phyloP scores from a whole-genome alignment of 1,284 basidiomycete species.

The Coniferiporia sulphurascens region DNA sequence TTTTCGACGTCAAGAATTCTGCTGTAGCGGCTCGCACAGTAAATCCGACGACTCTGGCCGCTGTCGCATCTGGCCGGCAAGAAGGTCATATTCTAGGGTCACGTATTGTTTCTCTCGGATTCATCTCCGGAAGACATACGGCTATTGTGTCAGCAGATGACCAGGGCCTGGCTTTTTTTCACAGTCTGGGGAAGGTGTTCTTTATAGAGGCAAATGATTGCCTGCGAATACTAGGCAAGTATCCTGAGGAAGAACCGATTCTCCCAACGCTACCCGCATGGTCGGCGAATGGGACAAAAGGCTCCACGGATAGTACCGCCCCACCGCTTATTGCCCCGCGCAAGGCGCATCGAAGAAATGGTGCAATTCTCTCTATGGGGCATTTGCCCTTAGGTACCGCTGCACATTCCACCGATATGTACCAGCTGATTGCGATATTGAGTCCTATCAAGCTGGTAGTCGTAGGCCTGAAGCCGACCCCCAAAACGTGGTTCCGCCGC shows the following conservation, averaged over 20 bases:
- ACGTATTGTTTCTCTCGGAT: conserved; percentile 82
- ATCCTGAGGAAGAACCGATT: conserved; percentile 55
- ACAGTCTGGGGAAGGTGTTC: conserved; percentile 90
- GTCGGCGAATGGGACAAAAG: conserved; percentile 26
- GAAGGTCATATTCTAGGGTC: conserved; percentile 91
- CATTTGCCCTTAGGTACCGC: conserved; percentile 80
- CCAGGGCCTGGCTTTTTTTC: conserved; percentile 90
- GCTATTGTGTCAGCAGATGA: conserved; percentile 92
- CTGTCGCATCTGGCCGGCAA: conserved; percentile 76
- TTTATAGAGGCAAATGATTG: conserved; percentile 96
- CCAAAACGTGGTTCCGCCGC: conserved; percentile 90
- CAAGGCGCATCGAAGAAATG: conserved; percentile 42
- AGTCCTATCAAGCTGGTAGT: conserved; percentile 90
- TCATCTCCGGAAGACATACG: conserved; percentile 92
- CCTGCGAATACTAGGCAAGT: conserved; percentile 89
- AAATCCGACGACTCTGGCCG: conserved; percentile 60
- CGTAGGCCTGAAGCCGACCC: conserved; percentile 87
- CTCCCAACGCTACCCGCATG: conserved; percentile 14
- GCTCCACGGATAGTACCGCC: conserved; percentile 16
- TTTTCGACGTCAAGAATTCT: conserved; percentile 81
- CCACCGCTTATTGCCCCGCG: conserved; percentile 23
- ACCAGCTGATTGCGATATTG: conserved; percentile 82
- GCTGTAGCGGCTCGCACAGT: conserved; percentile 65
- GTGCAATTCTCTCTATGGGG: conserved; percentile 72
- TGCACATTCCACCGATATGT: conserved; percentile 77